phyloP scores from a whole-genome alignment of 2,329 filamentous ascomycete species.

The Penicillium corylophilum region DNA sequence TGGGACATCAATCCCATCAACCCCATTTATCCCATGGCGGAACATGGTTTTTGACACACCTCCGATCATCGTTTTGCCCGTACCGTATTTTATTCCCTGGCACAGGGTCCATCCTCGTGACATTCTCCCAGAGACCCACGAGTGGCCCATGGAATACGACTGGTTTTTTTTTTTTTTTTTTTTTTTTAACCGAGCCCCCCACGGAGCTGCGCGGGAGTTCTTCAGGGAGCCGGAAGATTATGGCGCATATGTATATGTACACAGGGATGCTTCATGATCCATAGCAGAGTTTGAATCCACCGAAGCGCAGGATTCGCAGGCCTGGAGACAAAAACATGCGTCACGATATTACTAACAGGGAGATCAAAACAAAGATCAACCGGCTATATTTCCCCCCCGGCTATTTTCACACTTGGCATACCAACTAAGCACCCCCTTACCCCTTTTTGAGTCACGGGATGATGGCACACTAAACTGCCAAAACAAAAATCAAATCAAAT shows the following conservation, averaged over 20 bases:
- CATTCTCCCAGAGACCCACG: background rate
- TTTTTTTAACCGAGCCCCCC: too few relatives aligned
- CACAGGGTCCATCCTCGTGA: background rate
- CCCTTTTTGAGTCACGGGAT: conserved; percentile 7
- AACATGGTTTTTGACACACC: background rate
- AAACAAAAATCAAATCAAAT: background rate
- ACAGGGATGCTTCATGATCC: background rate
- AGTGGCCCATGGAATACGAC: background rate
- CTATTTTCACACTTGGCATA: too few relatives aligned
- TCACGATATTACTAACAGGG: background rate
- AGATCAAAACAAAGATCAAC: conserved; percentile 1
- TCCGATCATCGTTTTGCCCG: background rate
- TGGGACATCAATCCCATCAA: background rate
- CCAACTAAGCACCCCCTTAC: conserved; percentile 5
- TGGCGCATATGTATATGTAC: too few relatives aligned
- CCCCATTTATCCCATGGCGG: too few relatives aligned
- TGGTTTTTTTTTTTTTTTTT: too few relatives aligned
- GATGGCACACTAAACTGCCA: background rate
- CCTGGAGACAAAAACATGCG: background rate
- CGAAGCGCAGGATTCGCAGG: background rate
- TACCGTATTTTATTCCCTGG: background rate
- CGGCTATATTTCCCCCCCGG: too few relatives aligned
- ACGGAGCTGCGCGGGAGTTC: background rate
- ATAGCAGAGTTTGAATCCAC: background rate
- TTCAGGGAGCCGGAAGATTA: background rate